Evolutionary conservation across 78 protist genomes (phyloP).

Genomic region (Acrasis kona): DNA sequence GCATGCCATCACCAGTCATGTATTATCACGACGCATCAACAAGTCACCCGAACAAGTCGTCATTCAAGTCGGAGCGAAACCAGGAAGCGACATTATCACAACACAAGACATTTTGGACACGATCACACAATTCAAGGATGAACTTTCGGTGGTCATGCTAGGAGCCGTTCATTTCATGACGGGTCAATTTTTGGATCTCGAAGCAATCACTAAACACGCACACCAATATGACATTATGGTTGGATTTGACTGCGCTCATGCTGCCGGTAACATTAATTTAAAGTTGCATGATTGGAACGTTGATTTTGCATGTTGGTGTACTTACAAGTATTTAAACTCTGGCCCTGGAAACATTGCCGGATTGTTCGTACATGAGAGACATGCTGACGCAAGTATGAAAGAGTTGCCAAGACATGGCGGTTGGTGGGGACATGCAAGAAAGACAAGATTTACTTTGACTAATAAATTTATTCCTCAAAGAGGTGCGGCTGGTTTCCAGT

Average conservation of each 20-base stretch:
- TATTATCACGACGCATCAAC: slow-evolving; percentile 44
- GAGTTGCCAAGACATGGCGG: slow-evolving; percentile 43
- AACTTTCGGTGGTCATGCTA: slow-evolving; percentile 14
- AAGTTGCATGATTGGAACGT: slow-evolving; percentile 83
- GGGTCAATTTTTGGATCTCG: slow-evolving; percentile 72
- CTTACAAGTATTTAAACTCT: slow-evolving; percentile 82
- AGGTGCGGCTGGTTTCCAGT: slow-evolving; percentile 63
- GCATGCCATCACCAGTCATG: slow-evolving; percentile 59
- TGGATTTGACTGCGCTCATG: slow-evolving; percentile 90
- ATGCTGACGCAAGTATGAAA: slow-evolving; percentile 9
- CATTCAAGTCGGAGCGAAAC: slow-evolving; percentile 36
- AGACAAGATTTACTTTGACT: slow-evolving; percentile 66
- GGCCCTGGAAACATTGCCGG: slow-evolving; percentile 89
- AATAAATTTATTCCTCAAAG: slow-evolving; percentile 28
- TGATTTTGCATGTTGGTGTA: slow-evolving; percentile 88
- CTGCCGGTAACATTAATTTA: slow-evolving; percentile 78
- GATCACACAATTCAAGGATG: slow-evolving; percentile 42
- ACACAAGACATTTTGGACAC: slow-evolving; percentile 32
- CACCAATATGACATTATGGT: slow-evolving; percentile 38
- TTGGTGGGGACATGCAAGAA: slow-evolving; percentile 77
- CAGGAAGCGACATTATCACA: slow-evolving; percentile 38
- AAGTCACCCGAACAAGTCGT: slow-evolving; percentile 47
- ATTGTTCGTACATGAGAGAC: slow-evolving; percentile 55
- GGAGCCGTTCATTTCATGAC: slow-evolving; percentile 60
- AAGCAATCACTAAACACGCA: slow-evolving; percentile 54